Evolutionary conservation across 108 stramenopile species (phyloP), one percentile per base, ranked within the genome.

Genomic region (Discostella pseudostelligera): DNA sequence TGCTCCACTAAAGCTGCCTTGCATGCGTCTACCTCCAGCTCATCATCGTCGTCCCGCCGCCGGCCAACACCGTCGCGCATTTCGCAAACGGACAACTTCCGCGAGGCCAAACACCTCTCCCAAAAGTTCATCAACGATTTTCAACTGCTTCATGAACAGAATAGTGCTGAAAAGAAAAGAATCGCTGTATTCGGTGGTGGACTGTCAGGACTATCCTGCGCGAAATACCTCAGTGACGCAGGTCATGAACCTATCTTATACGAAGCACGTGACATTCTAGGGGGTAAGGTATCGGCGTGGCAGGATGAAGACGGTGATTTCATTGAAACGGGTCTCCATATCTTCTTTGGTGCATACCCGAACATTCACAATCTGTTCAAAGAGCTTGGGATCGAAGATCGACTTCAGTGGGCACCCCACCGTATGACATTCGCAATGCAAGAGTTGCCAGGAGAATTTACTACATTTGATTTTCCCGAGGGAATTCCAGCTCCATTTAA

Each of bases 321-420:
- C 87, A 84, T 96, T 45, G 96, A 97, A 74, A 97, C 96, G 20
- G 96, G 96, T 6, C 78, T 97, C 13, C 96, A 97, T 72, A 96
- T 97, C 63, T 97, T 97, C 86, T 97, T 97, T 71, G 96, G 96
- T 0, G 96, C 96, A 21, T 97, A 97, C 64, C 95, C 97, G n/a
- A 97, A 97, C 77, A 90, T 97, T 72, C 94, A 95, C 84, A 92
- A 94, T 53, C 73, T 97, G 11, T 94, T 97, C 67, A 86, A 79
- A 37, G 97, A 97, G 72, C 70, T 90, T 19, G 64, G 67, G 21
- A 83, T 90, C 39, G 64, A 81, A 22, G 87, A 88, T 65, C 72
- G 87, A 32, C 51, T 90, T 44, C 87, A 87, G 56, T 90, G 89
- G 89, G 86, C 86, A 21, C 72, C 78, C 8, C 88, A 89, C 63